phyloP scores from a whole-genome alignment of 2,329 filamentous ascomycete species.

The Hirsutella rhossiliensis region DNA sequence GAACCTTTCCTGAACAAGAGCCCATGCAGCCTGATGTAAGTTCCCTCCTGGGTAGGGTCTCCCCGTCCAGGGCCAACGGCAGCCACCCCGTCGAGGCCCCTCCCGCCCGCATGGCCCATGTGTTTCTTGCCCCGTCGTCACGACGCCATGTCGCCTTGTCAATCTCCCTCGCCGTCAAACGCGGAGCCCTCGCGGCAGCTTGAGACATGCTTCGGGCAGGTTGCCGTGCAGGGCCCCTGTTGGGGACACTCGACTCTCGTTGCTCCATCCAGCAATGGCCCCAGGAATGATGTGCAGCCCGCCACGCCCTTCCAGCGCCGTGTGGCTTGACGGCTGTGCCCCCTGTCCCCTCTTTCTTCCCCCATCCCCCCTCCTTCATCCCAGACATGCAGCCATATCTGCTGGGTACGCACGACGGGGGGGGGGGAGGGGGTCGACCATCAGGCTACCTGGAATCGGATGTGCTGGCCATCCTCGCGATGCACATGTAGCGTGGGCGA shows the following conservation, averaged over 20 bases:
- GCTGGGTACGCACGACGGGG: neutral
- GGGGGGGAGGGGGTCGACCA: too few species aligned
- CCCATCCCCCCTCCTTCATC: constrained; percentile 3
- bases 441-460: too few species aligned
- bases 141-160: neutral
- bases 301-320: constrained; percentile 6
- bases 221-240: neutral
- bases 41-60: too few species aligned
- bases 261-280: constrained; percentile 5
- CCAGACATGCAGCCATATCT: constrained; percentile 4
- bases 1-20: too few species aligned
- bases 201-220: constrained; percentile 6
- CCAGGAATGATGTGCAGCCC: constrained; percentile 15
- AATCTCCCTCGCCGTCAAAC: neutral
- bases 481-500: neutral
- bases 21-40: too few species aligned
- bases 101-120: too few species aligned
- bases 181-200: neutral
- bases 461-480: too few species aligned
- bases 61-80: too few species aligned
- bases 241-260: neutral
- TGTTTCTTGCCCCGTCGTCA: too few species aligned
- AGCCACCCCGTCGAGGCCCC: too few species aligned
- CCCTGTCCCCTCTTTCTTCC: neutral
- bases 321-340: constrained; percentile 8